Evolutionary conservation across 192 early-diverging fungal genomes (phyloP).

Genomic region (Podila clonocystis): DNA sequence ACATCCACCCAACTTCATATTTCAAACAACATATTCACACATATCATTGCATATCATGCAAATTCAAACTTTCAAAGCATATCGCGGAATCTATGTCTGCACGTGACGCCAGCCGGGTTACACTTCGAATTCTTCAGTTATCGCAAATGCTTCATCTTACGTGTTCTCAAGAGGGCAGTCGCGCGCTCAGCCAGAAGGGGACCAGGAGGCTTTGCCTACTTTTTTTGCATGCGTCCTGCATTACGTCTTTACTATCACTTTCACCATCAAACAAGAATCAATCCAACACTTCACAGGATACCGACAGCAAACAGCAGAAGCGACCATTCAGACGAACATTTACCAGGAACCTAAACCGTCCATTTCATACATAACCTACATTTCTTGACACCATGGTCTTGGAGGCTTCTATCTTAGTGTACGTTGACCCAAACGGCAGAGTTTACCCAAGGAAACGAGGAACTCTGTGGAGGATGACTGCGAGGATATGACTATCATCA

Average conservation of each 20-base stretch:
- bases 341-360: background rate
- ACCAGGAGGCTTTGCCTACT: background rate
- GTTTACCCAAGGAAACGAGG: too few species aligned
- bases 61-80: background rate
- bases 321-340: too few species aligned
- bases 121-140: background rate
- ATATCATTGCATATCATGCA: background rate
- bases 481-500: background rate
- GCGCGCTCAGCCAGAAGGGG: too few species aligned
- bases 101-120: background rate
- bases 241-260: background rate
- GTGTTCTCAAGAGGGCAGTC: slow-evolving; percentile 7
- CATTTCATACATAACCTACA: background rate
- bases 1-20: background rate
- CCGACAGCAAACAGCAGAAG: background rate
- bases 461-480: too few species aligned
- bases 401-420: slow-evolving; percentile 93
- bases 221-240: background rate
- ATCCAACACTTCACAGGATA: too few species aligned
- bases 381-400: slow-evolving; percentile 77
- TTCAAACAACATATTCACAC: background rate
- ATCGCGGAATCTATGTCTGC: background rate
- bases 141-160: slow-evolving; percentile 24
- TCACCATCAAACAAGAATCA: too few species aligned
- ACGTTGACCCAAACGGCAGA: slow-evolving; percentile 21